Evolutionary conservation across 2,329 filamentous ascomycete genomes (phyloP).

Genomic region (Herpotrichia juniperi): DNA sequence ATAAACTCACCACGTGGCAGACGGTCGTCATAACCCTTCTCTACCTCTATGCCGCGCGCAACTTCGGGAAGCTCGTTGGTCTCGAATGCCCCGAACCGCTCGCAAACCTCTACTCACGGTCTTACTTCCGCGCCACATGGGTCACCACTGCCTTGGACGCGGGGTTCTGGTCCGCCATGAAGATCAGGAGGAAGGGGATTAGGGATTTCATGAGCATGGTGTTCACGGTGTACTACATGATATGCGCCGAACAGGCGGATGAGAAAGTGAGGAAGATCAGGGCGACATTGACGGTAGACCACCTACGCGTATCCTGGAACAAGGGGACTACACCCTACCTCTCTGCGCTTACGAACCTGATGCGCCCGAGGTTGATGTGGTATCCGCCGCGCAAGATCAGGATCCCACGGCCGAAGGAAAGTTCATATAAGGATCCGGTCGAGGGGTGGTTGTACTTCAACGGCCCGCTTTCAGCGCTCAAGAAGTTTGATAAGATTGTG

Average conservation of each 20-base stretch:
- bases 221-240: slow-evolving; percentile 88
- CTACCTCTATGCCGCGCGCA: slow-evolving; percentile 88
- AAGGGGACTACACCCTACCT: slow-evolving; percentile 91
- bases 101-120: slow-evolving; percentile 88
- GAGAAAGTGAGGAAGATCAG: slow-evolving; percentile 95
- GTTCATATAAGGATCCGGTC: slow-evolving; percentile 82
- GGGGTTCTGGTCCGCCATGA: slow-evolving; percentile 99
- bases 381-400: slow-evolving; percentile 83
- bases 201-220: slow-evolving; percentile 81
- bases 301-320: slow-evolving; percentile 92
- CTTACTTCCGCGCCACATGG: slow-evolving; percentile 97
- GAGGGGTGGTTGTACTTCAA: slow-evolving; percentile 94
- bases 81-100: slow-evolving; percentile 92
- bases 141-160: slow-evolving; percentile 92
- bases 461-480: slow-evolving; percentile 78
- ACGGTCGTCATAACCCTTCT: slow-evolving; percentile 85
- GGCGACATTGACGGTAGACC: slow-evolving; percentile 85
- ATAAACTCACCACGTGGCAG: slow-evolving; percentile 84
- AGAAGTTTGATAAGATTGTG: slow-evolving; percentile 77
- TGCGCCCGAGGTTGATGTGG: slow-evolving; percentile 79
- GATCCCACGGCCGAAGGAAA: slow-evolving; percentile 79
- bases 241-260: slow-evolving; percentile 91
- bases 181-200: slow-evolving; percentile 78
- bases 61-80: slow-evolving; percentile 90
- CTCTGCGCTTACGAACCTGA: slow-evolving; percentile 70